Percentiles rank a stretch among this genome's conserved stretches.
phyloP scores from a whole-genome alignment of 2,329 filamentous ascomycete genomes.

The Thelonectria olida region DNA sequence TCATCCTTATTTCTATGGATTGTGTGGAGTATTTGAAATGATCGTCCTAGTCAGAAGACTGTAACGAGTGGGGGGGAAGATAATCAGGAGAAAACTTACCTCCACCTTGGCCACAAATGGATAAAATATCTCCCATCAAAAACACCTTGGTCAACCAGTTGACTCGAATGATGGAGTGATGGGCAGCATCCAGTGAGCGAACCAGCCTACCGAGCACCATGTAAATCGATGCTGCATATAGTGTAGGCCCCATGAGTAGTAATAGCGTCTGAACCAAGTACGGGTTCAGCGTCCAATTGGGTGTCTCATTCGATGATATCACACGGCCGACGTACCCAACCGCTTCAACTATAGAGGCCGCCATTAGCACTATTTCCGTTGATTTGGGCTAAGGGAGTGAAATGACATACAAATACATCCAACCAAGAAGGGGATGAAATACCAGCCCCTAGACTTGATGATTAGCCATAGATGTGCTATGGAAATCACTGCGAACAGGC shows the following conservation, averaged over 20 bases:
- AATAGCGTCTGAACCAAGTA: slow-evolving; percentile 52
- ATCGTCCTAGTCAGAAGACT: no score
- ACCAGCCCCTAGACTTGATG: background rate
- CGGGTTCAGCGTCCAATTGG: slow-evolving; percentile 40
- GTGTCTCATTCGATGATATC: slow-evolving; percentile 45
- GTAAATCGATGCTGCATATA: slow-evolving; percentile 57
- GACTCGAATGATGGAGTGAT: slow-evolving; percentile 30
- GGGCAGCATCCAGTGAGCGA: slow-evolving; percentile 31
- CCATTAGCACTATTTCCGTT: no score
- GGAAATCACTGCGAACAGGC: background rate
- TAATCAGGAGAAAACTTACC: slow-evolving; percentile 14
- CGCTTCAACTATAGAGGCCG: slow-evolving; percentile 42
- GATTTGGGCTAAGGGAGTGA: background rate
- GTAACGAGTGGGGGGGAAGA: background rate
- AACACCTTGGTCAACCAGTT: slow-evolving; percentile 44
- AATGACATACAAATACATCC: slow-evolving; percentile 1
- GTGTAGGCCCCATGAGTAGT: slow-evolving; percentile 52
- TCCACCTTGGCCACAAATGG: slow-evolving; percentile 41
- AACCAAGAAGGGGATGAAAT: slow-evolving; percentile 1
- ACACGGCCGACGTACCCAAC: slow-evolving; percentile 50
- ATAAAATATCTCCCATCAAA: slow-evolving; percentile 42
- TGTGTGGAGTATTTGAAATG: no score
- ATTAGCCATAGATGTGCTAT: background rate
- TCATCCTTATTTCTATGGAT: no score
- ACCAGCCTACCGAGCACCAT: slow-evolving; percentile 55